These are phyloP conservation scores for Gaeumannomyces tritici DNA, from an alignment of 2,329 filamentous ascomycete species.

Conservation along the genomic window DNA sequence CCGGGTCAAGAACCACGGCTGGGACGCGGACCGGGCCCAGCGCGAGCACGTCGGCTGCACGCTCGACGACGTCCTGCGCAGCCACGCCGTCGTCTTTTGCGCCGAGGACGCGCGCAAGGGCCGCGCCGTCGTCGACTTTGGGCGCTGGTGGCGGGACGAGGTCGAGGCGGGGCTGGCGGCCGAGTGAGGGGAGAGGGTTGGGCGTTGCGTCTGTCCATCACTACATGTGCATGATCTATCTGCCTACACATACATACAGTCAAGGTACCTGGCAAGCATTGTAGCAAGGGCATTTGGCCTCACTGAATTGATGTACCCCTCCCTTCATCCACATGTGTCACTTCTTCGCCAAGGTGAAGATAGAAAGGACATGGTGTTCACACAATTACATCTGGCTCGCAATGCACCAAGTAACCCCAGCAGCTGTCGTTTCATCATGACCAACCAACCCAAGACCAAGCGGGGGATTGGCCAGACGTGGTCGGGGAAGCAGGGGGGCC, in stretches of 20 bases:
- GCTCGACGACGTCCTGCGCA: constrained; percentile 77
- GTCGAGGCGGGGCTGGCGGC: constrained; percentile 21
- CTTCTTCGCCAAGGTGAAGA: neutral
- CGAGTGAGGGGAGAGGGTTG: neutral
- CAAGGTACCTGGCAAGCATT: neutral
- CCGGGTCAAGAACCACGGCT: constrained; percentile 61
- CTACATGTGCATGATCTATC: neutral
- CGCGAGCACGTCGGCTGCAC: constrained; percentile 68
- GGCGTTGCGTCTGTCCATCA: too few relatives aligned
- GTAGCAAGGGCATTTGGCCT: neutral
- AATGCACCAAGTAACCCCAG: neutral
- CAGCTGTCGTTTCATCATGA: too few relatives aligned
- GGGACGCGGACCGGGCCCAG: constrained; percentile 63
- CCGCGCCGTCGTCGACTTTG: constrained; percentile 65
- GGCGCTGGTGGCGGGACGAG: constrained; percentile 60
- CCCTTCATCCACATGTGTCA: too few relatives aligned
- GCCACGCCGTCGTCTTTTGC: constrained; percentile 88
- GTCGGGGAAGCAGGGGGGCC: too few relatives aligned
- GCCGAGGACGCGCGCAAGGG: constrained; percentile 75
- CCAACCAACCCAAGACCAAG: too few relatives aligned
- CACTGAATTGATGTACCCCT: neutral
- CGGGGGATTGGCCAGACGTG: too few relatives aligned
- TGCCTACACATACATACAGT: too few relatives aligned
- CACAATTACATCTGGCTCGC: neutral
- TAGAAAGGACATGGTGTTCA: neutral